Conservation (phyloP, 2,329 filamentous ascomycete species). For the Metarhizium sp. region DNA sequence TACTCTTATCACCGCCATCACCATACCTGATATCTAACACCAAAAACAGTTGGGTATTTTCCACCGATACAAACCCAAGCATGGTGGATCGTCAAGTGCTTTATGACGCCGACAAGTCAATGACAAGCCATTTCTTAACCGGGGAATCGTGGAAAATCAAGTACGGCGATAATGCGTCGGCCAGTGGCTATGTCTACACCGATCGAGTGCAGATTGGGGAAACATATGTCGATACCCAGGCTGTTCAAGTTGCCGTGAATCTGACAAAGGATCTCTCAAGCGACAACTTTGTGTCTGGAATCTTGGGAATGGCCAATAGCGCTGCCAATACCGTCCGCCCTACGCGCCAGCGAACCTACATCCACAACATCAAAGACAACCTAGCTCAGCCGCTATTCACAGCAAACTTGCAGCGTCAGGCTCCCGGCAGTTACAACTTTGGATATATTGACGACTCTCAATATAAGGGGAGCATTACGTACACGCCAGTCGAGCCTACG, state of each 20-base stretch:
- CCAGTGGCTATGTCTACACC: slow-evolving; percentile 54
- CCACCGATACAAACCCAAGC: slow-evolving; percentile 39
- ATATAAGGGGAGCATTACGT: slow-evolving; percentile 49
- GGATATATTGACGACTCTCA: slow-evolving; percentile 44
- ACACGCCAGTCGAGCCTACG: slow-evolving; percentile 38
- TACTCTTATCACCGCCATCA: not conserved
- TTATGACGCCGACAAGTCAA: slow-evolving; percentile 42
- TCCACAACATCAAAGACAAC: slow-evolving; percentile 23
- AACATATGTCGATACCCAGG: slow-evolving; percentile 49
- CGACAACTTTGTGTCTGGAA: slow-evolving; percentile 25
- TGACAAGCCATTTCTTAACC: slow-evolving; percentile 30
- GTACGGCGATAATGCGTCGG: slow-evolving; percentile 58
- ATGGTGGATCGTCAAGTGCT: slow-evolving; percentile 42
- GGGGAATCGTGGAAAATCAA: slow-evolving; percentile 44
- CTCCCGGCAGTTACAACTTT: slow-evolving; percentile 30
- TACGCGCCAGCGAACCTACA: slow-evolving; percentile 21
- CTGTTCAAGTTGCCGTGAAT: slow-evolving; percentile 53
- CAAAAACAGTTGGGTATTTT: slow-evolving; percentile 56
- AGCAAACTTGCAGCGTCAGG: slow-evolving; percentile 21
- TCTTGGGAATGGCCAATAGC: slow-evolving; percentile 25
- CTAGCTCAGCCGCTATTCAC: slow-evolving; percentile 27
- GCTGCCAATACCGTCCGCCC: slow-evolving; percentile 24
- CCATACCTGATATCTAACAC: not conserved
- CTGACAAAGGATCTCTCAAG: slow-evolving; percentile 37
- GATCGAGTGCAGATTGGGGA: slow-evolving; percentile 55